phyloP scores from a whole-genome alignment of 2,329 filamentous ascomycete genomes.

The Colletotrichum karsti region DNA sequence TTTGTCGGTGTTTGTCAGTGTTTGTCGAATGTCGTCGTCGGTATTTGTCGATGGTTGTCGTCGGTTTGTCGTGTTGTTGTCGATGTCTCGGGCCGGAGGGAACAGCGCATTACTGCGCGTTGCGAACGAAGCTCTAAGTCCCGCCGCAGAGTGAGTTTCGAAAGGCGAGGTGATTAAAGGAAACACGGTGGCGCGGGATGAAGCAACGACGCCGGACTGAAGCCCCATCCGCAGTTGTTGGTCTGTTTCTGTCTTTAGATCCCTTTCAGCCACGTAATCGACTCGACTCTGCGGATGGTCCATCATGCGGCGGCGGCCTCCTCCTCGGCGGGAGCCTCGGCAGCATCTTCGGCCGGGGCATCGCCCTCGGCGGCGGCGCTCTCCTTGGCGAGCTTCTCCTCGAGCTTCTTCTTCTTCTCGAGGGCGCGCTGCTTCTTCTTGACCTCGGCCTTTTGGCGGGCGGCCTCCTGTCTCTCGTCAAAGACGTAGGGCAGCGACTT shows the following conservation, averaged over 20 bases:
- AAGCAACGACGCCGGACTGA: background rate
- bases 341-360: background rate
- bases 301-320: conserved; percentile 15
- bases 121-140: background rate
- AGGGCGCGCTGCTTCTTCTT: conserved; percentile 39
- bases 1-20: background rate
- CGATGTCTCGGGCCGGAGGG: background rate
- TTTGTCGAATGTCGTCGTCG: background rate
- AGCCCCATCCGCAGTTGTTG: background rate
- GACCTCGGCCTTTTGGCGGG: conserved; percentile 38
- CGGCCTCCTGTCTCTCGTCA: conserved; percentile 44
- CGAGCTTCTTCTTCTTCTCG: conserved; percentile 45
- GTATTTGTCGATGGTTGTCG: background rate
- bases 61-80: background rate
- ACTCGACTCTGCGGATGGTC: conserved; percentile 18
- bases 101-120: background rate
- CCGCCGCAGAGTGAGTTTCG: conserved; percentile 6
- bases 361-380: conserved; percentile 10
- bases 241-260: background rate
- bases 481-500: conserved; percentile 44
- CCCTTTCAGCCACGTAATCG: conserved; percentile 8
- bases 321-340: conserved; percentile 7
- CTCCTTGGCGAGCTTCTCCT: conserved; percentile 41
- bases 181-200: background rate
- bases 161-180: background rate